Evolutionary conservation across 1,284 basidiomycete genomes (phyloP).

Genomic region (Cryptococcus amylolentus): DNA sequence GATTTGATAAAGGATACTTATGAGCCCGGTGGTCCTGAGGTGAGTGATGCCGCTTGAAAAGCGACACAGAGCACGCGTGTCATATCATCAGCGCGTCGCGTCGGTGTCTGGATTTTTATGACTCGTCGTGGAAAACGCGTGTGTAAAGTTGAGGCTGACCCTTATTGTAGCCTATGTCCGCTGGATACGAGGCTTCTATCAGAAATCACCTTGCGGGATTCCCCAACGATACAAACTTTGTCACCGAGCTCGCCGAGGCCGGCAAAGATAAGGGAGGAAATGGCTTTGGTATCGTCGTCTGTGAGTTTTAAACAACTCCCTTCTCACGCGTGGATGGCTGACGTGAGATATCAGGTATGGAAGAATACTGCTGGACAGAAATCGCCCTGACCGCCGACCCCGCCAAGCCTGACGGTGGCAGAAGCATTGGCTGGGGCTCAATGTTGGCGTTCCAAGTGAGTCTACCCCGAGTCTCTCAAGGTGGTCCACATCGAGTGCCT

Average conservation of each 20-base stretch:
- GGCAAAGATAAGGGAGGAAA: slow-evolving; percentile 26
- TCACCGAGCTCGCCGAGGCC: slow-evolving; percentile 30
- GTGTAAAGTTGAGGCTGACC: too few relatives aligned
- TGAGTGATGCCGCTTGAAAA: too few relatives aligned
- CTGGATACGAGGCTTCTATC: too few relatives aligned
- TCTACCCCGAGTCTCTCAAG: slow-evolving; percentile 10
- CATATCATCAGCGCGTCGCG: too few relatives aligned
- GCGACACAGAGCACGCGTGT: too few relatives aligned
- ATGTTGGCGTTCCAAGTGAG: slow-evolving; percentile 31
- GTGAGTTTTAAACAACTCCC: slow-evolving; percentile 18
- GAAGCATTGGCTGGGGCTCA: slow-evolving; percentile 32
- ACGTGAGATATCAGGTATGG: slow-evolving; percentile 29
- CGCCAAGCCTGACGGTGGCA: slow-evolving; percentile 23
- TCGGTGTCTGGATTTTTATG: too few relatives aligned
- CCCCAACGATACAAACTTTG: slow-evolving; percentile 37
- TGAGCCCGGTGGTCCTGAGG: too few relatives aligned
- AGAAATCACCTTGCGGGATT: slow-evolving; percentile 16
- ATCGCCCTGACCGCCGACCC: slow-evolving; percentile 35
- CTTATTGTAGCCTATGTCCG: too few relatives aligned
- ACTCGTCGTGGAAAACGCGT: too few relatives aligned
- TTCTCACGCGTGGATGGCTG: neutral
- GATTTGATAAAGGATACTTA: too few relatives aligned
- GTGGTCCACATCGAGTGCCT: neutral
- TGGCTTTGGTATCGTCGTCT: slow-evolving; percentile 39
- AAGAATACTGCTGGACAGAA: slow-evolving; percentile 42